Conservation (phyloP, 2,329 filamentous ascomycete genomes). For the Aspergillus brunneoviolaceus region DNA sequence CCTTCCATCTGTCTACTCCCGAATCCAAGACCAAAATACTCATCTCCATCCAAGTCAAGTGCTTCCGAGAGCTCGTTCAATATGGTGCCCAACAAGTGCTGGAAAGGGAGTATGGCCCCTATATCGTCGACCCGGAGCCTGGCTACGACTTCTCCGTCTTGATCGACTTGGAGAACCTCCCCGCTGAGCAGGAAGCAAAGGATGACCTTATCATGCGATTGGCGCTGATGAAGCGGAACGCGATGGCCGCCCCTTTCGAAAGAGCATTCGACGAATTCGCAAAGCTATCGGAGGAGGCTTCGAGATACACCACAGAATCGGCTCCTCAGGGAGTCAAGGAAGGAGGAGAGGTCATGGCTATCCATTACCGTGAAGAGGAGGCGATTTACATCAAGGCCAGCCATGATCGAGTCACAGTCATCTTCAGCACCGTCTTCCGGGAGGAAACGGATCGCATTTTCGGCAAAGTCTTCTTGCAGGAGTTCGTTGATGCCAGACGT, state of each 20-base stretch:
- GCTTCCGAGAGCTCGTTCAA: constrained; percentile 85
- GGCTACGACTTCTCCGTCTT: constrained; percentile 96
- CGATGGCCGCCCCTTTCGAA: constrained; percentile 98
- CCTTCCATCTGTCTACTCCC: constrained; percentile 96
- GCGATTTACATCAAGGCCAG: constrained; percentile 98
- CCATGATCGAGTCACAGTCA: constrained; percentile 95
- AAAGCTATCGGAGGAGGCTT: constrained; percentile 79
- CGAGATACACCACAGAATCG: constrained; percentile 88
- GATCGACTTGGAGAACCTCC: constrained; percentile 84
- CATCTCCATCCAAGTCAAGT: constrained; percentile 92
- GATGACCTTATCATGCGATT: constrained; percentile 86
- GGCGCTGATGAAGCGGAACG: constrained; percentile 92
- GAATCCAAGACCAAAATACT: constrained; percentile 92
- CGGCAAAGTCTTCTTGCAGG: constrained; percentile 96
- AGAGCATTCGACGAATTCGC: constrained; percentile 94
- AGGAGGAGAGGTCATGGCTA: constrained; percentile 89
- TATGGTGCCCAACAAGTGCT: constrained; percentile 92
- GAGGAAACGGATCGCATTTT: constrained; percentile 98
- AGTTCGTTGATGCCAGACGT: constrained; percentile 94
- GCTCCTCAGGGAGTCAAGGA: constrained; percentile 87
- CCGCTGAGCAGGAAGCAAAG: constrained; percentile 77
- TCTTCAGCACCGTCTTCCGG: constrained; percentile 96
- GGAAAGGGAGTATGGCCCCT: constrained; percentile 89
- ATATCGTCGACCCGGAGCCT: constrained; percentile 80
- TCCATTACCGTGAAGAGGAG: constrained; percentile 98